Conservation (phyloP, 2,329 filamentous ascomycete genomes). For the Colletotrichum tamarilloi region DNA sequence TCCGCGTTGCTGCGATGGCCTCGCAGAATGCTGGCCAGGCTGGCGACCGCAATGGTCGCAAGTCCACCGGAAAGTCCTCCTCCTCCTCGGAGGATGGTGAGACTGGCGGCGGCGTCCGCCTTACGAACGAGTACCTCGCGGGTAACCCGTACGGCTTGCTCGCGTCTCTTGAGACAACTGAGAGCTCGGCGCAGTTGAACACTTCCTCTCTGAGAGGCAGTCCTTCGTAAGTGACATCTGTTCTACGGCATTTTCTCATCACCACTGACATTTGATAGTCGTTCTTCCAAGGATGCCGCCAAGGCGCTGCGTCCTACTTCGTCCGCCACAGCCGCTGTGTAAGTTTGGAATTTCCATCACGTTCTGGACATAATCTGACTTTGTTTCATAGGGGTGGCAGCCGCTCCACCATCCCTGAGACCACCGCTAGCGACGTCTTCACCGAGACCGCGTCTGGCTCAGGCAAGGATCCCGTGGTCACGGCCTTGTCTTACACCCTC, state of each 20-base stretch:
- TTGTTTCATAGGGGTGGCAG: not conserved
- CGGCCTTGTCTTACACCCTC: conserved; percentile 13
- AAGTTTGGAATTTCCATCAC: not conserved
- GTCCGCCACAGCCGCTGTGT: conserved; percentile 30
- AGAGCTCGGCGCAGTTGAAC: not conserved
- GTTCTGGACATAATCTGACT: not conserved
- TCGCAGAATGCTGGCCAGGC: not conserved
- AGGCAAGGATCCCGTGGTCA: not conserved
- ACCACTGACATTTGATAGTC: not conserved
- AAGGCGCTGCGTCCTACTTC: conserved; percentile 26
- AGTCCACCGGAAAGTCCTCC: conserved; percentile 11
- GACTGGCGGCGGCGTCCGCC: conserved; percentile 16
- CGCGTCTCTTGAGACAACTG: not conserved
- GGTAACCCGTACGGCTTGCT: not conserved
- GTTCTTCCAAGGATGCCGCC: conserved; percentile 15
- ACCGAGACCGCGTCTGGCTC: not conserved
- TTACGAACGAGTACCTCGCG: not conserved
- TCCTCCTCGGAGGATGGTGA: conserved; percentile 17
- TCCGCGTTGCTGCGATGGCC: conserved; percentile 2
- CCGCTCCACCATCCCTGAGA: not conserved
- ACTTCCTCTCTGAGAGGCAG: conserved; percentile 24
- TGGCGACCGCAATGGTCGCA: not conserved
- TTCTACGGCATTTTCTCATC: not conserved
- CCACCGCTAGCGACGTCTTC: conserved; percentile 18
- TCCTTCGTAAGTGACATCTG: conserved; percentile 2